Conservation (phyloP, 2,329 filamentous ascomycete species). For the Cytospora schulzeri region DNA sequence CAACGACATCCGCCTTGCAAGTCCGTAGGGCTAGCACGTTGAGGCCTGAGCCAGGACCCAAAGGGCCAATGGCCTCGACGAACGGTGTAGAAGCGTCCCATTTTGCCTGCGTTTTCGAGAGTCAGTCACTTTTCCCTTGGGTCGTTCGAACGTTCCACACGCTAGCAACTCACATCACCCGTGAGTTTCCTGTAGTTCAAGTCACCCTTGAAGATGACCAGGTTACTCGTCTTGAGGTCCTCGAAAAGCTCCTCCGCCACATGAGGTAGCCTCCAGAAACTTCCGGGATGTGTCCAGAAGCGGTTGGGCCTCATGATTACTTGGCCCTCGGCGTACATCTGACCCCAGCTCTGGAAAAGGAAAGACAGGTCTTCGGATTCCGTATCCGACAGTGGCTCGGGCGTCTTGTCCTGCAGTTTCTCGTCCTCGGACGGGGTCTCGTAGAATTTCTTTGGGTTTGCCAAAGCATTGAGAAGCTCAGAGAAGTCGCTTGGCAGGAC, state of each 20-base stretch:
- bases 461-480: constrained; percentile 79
- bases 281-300: constrained; percentile 89
- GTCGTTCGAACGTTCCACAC: background rate
- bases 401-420: constrained; percentile 55
- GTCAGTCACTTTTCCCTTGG: constrained; percentile 5
- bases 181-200: constrained; percentile 94
- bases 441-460: constrained; percentile 78
- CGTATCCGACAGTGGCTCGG: constrained; percentile 64
- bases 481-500: constrained; percentile 85
- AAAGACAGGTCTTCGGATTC: constrained; percentile 71
- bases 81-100: constrained; percentile 93
- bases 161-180: constrained; percentile 69
- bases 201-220: constrained; percentile 97
- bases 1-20: constrained; percentile 95
- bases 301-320: constrained; percentile 79
- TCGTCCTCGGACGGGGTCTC: constrained; percentile 72
- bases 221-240: constrained; percentile 79
- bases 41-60: constrained; percentile 79
- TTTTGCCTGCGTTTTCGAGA: constrained; percentile 51
- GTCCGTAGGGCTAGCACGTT: constrained; percentile 87
- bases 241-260: constrained; percentile 68
- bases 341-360: constrained; percentile 80
- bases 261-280: constrained; percentile 83
- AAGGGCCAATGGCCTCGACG: constrained; percentile 77
- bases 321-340: constrained; percentile 79